phyloP scores from a whole-genome alignment of 352 stramenopile genomes.

The Phytopythium litorale region DNA sequence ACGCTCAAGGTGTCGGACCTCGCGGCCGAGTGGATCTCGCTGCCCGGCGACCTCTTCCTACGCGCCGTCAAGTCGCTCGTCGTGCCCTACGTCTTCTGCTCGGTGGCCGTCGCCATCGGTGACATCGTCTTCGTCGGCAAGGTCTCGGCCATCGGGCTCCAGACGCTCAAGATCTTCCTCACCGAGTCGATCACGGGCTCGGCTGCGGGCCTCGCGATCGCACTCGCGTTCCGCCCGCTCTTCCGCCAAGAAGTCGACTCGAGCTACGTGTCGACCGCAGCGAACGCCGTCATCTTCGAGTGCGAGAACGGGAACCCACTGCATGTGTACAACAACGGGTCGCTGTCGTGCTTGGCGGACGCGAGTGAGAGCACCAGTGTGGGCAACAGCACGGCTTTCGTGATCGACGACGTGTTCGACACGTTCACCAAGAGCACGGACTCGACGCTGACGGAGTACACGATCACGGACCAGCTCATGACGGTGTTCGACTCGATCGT shows the following conservation, averaged over 20 bases:
- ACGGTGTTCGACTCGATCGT: conserved; percentile 55
- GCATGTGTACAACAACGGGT: conserved; percentile 21
- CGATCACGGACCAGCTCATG: conserved; percentile 56
- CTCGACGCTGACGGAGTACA: conserved; percentile 34
- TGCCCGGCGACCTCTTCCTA: conserved; percentile 74
- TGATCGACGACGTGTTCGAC: conserved; percentile 44
- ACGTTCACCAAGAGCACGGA: conserved; percentile 43
- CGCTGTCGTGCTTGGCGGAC: conserved; percentile 23
- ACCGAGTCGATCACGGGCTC: conserved; percentile 51
- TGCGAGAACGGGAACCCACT: conserved; percentile 44
- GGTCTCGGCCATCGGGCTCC: conserved; percentile 55
- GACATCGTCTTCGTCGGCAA: conserved; percentile 79
- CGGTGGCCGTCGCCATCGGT: conserved; percentile 65
- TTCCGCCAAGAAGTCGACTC: conserved; percentile 34
- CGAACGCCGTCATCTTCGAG: conserved; percentile 41
- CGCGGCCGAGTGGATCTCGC: conserved; percentile 47
- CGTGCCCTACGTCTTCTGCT: conserved; percentile 81
- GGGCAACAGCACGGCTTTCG: conserved; percentile 24
- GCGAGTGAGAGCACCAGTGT: not conserved
- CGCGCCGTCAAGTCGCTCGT: conserved; percentile 72
- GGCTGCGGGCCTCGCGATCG: conserved; percentile 45
- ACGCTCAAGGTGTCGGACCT: conserved; percentile 37
- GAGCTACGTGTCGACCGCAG: conserved; percentile 11
- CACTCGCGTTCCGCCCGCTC: conserved; percentile 48
- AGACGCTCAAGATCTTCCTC: conserved; percentile 63